These are phyloP conservation scores for Talaromyces sp. DNA, from an alignment of 2,329 filamentous ascomycete species.

Conservation along the genomic window DNA sequence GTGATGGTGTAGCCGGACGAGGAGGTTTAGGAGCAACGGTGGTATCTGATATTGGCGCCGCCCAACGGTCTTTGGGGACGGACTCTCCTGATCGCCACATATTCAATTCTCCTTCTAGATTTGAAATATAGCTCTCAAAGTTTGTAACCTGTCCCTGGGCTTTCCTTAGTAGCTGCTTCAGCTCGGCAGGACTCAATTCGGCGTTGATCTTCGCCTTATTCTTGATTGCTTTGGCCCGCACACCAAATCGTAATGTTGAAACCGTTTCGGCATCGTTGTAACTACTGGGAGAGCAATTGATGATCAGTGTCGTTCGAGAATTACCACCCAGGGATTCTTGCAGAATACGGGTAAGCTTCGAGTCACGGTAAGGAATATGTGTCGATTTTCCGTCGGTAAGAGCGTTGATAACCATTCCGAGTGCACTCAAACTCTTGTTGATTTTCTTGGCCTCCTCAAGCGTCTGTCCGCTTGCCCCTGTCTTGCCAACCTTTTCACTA, in stretches of 20 bases:
- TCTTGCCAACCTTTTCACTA: conserved; percentile 98
- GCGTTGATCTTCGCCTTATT: conserved; percentile 99
- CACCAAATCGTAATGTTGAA: conserved; percentile 88
- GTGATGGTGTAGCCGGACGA: conserved; percentile 38
- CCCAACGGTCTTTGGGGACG: conserved; percentile 88
- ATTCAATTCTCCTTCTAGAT: conserved; percentile 77
- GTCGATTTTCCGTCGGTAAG: conserved; percentile 95
- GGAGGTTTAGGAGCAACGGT: conserved; percentile 44
- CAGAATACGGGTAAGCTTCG: conserved; percentile 91
- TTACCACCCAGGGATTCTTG: conserved; percentile 98
- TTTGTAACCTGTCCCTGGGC: conserved; percentile 83
- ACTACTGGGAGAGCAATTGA: conserved; percentile 98
- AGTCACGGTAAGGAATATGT: conserved; percentile 94
- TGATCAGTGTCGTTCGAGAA: conserved; percentile 94
- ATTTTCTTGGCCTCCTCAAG: conserved; percentile 99
- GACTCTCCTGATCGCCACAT: conserved; percentile 82
- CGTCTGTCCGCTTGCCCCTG: conserved; percentile 92
- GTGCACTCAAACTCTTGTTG: conserved; percentile 97
- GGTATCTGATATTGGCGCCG: conserved; percentile 59
- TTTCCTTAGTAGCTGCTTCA: conserved; percentile 90
- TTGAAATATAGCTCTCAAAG: conserved; percentile 81
- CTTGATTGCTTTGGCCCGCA: conserved; percentile 96
- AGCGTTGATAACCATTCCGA: conserved; percentile 98
- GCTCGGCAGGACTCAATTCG: conserved; percentile 89
- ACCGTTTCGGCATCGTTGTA: conserved; percentile 97